Base-by-base conservation (phyloP, 78 protist genomes). In the Guillardia theta region DNA sequence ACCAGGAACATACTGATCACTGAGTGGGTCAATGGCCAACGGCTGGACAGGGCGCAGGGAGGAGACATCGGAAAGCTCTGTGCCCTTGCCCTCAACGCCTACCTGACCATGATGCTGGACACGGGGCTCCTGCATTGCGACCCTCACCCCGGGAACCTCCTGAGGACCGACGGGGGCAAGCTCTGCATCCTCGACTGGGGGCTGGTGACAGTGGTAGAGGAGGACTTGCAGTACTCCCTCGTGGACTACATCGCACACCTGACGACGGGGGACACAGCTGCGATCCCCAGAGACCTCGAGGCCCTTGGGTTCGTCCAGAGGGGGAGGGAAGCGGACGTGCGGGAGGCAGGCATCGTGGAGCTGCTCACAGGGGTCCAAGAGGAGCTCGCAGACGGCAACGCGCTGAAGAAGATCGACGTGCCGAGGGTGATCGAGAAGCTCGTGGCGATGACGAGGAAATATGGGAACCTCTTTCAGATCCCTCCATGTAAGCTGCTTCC, bases 131-230 rank as follows among this genome's bases (percentile, higher is more conserved):
- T 93, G 46, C 94, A 93, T 88, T 93, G 94, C 90, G 94, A 93
- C 90, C 94, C 94, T 24, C 94, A 93, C 88, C 94, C 94, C 37
- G 94, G 94, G 43, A 93, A 64, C 24, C 88, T 93, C 39, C 88
- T 93, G 43, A 88, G 94, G 50, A 93, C 94, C 18, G 10, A 88
- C 0, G 94, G 76, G 9, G 94, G 94, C 27, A 37, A 27, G 44
- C 90, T 93, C 36, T 93, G 94, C 90, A 93, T 93, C 90, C 90
- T 93, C 45, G 94, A 93, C 88, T 93, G 88, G 92, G 94, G 94
- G 30, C 62, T 93, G 24, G 47, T 37, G 27, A 58, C 27, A 24
- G 39, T 27, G 27, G 83, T 70, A 12, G 36, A 12, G 3, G 1
- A 1, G 41, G 83, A 70, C 83, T 24, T 70, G 36, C 83, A 70